Evolutionary conservation across 768 basidiomycete genomes (phyloP), one percentile per base, ranked within the genome.

Genomic region (Sarcodon sp.): DNA sequence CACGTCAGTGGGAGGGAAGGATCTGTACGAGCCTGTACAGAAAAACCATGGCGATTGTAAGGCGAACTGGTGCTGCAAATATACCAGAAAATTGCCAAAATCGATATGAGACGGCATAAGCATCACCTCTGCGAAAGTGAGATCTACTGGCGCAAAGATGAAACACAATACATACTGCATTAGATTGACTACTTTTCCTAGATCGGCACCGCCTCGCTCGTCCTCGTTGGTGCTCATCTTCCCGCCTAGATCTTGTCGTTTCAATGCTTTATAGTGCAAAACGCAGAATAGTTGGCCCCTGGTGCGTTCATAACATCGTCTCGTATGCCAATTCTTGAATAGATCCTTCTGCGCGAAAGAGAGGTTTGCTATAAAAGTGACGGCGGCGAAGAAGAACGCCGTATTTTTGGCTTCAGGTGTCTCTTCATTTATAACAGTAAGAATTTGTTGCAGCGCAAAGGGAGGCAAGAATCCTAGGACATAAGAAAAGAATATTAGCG

Each of bases 51-150:
- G 85, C 80, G 38, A 88, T 82, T 35, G 68, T 66, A 15, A 88
- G 66, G 33, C 79, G 73, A 21, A 83, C 64, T 10, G 83, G 82
- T 6, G 79, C 72, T 3, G 71, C 65, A 53, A 80, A 76, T n/a
- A 85, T 56, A 1, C 70, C 73, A 4, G 80, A 75, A 59, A 82
- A 80, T 35, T 81, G 76, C 83, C 82, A 85, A 58, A 83, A 83
- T 4, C 82, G 69, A 53, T 82, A 77, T 2, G 82, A 69, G 12
- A 85, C 79, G 15, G 80, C 73, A 54, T 83, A 85, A 0, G 79
- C 67, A 57, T 85, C 83, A 15, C 80, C 80, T 61, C 82, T 85
- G 57, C 16, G 13, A 43, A 18, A 21, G 36, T 34, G 21, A n/a
- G 15, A 46, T 7, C 36, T 27, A 35, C 41, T 34, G 51, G 37